phyloP scores from a whole-genome alignment of 257 asterid species.

The Oldenlandia corymbosa region DNA sequence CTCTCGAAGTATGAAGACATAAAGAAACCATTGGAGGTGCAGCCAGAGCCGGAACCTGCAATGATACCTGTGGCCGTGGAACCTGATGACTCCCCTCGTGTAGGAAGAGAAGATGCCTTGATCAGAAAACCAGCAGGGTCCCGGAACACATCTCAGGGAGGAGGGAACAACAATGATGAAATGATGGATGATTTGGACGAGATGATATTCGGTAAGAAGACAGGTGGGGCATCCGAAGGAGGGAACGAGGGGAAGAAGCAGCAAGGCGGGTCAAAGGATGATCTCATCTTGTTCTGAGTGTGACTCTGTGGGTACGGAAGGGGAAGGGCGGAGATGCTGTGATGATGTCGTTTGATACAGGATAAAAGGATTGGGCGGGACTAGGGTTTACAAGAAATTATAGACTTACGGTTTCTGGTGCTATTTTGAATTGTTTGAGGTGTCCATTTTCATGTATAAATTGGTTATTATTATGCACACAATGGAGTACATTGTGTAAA shows the following conservation, averaged over 20 bases:
- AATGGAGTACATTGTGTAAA: background rate
- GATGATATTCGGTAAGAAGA: slow-evolving; percentile 91
- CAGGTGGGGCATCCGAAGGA: slow-evolving; percentile 53
- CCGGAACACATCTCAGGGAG: slow-evolving; percentile 35
- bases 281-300: slow-evolving; percentile 66
- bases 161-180: slow-evolving; percentile 54
- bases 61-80: slow-evolving; percentile 87
- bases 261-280: slow-evolving; percentile 66
- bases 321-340: no score
- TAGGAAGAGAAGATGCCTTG: slow-evolving; percentile 54
- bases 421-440: background rate
- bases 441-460: background rate
- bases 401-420: background rate
- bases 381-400: background rate
- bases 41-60: slow-evolving; percentile 77
- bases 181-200: slow-evolving; percentile 97
- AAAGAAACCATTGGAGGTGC: slow-evolving; percentile 51
- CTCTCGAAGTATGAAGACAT: slow-evolving; percentile 73
- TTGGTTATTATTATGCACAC: slow-evolving; percentile 8
- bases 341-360: slow-evolving; percentile 17
- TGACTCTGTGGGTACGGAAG: no score
- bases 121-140: slow-evolving; percentile 49
- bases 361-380: slow-evolving; percentile 2
- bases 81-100: slow-evolving; percentile 68
- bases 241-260: slow-evolving; percentile 51